Evolutionary conservation across 331 rosid species (phyloP).

Genomic region (Ulmus americana): DNA sequence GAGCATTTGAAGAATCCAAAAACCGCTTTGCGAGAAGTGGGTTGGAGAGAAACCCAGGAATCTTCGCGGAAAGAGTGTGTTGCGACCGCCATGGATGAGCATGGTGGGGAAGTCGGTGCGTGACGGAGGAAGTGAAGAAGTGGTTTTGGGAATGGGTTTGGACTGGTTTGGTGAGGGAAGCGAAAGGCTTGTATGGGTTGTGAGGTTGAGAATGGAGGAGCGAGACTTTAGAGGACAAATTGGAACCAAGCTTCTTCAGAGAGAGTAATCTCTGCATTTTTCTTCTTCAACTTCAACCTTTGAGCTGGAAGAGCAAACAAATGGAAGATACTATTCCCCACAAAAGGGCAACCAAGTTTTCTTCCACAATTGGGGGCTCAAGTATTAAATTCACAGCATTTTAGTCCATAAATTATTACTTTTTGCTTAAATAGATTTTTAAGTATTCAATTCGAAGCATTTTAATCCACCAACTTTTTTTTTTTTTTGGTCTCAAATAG

Average conservation of each 20-base stretch:
- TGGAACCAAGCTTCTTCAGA: conserved; percentile 28
- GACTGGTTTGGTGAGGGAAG: conserved; percentile 27
- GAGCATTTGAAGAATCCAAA: conserved; percentile 30
- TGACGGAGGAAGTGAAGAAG: conserved; percentile 11
- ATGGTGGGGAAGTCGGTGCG: conserved; percentile 28
- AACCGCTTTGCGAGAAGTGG: conserved; percentile 14
- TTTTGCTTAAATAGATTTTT: too few relatives aligned
- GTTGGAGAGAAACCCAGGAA: conserved; percentile 33
- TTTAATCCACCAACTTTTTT: too few relatives aligned
- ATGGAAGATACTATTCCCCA: background rate
- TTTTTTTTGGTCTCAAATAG: too few relatives aligned
- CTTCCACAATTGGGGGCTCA: too few relatives aligned
- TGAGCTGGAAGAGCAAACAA: background rate
- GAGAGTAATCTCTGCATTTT: conserved; percentile 43
- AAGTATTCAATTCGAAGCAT: too few relatives aligned
- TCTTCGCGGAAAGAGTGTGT: conserved; percentile 22
- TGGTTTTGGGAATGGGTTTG: conserved; percentile 22
- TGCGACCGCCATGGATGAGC: conserved; percentile 26
- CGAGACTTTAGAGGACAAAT: conserved; percentile 17
- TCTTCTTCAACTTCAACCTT: background rate
- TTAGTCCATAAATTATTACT: too few relatives aligned
- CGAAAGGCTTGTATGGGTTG: conserved; percentile 10
- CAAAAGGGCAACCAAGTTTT: conserved; percentile 8
- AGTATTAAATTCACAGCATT: too few relatives aligned
- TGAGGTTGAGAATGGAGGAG: conserved; percentile 13